Percentiles rank a stretch among this genome's conserved stretches.
These are phyloP conservation scores for Penicillium subrubescens DNA, from an alignment of 495 filamentous ascomycete species.

Conservation along the genomic window DNA sequence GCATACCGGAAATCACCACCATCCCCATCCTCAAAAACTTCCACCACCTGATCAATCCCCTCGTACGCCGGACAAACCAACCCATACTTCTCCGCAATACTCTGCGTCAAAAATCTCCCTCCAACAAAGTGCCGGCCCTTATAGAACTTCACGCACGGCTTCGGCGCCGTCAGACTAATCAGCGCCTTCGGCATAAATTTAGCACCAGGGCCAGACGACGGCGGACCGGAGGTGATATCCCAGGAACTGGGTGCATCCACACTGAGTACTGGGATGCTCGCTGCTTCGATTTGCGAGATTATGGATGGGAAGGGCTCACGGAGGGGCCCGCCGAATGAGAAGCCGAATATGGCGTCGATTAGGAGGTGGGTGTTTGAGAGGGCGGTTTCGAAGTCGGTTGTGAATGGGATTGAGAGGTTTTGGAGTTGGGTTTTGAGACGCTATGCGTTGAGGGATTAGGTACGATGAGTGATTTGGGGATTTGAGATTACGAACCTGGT, in stretches of 20 bases:
- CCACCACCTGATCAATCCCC: conserved; percentile 87
- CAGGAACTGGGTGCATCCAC: conserved; percentile 93
- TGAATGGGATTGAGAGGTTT: conserved; percentile 82
- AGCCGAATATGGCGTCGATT: conserved; percentile 94
- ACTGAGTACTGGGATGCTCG: conserved; percentile 75
- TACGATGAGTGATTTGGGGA: not conserved
- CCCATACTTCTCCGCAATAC: conserved; percentile 85
- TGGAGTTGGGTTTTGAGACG: conserved; percentile 82
- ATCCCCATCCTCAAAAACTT: conserved; percentile 61
- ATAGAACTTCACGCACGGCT: conserved; percentile 86
- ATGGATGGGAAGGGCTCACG: conserved; percentile 85
- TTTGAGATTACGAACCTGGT: conserved; percentile 58
- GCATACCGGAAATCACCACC: conserved; percentile 34
- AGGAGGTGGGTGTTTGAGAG: conserved; percentile 73
- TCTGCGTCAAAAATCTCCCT: conserved; percentile 79
- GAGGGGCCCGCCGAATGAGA: conserved; percentile 90
- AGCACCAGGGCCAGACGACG: conserved; percentile 72
- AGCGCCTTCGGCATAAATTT: conserved; percentile 76
- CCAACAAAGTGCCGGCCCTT: conserved; percentile 86
- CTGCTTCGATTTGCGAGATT: conserved; percentile 72
- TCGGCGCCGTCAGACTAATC: conserved; percentile 91
- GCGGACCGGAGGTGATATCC: conserved; percentile 87
- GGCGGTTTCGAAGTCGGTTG: conserved; percentile 71
- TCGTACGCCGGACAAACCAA: conserved; percentile 81
- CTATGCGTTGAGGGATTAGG: conserved; percentile 31